Conservation (phyloP, 352 stramenopile genomes). For the Pythium oligandrum region DNA sequence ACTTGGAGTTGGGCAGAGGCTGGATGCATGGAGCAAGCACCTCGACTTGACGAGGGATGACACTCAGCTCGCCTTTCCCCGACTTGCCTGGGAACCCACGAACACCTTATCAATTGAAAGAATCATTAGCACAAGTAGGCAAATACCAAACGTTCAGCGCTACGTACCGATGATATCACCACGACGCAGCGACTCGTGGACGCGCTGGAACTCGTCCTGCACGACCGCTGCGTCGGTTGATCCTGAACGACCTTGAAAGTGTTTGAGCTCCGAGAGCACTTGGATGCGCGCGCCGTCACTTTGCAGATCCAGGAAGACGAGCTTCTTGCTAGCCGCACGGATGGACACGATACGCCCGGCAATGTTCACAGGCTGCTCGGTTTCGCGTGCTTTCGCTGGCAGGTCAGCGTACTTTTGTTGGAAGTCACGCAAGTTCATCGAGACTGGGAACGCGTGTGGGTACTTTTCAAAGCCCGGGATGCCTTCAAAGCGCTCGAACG, state of each 20-base stretch:
- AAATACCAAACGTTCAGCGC: too few species aligned
- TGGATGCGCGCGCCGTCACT: conserved; percentile 63
- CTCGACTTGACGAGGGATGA: conserved; percentile 79
- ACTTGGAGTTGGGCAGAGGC: conserved; percentile 89
- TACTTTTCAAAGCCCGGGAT: conserved; percentile 54
- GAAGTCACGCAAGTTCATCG: conserved; percentile 60
- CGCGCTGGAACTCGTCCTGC: conserved; percentile 45
- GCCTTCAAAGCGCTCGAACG: conserved; percentile 52
- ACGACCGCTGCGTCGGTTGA: conserved; percentile 23
- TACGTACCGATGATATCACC: conserved; percentile 67
- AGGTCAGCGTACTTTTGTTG: conserved; percentile 48
- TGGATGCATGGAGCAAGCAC: conserved; percentile 95
- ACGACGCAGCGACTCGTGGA: conserved; percentile 72
- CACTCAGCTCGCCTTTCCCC: conserved; percentile 78
- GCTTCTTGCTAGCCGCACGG: conserved; percentile 75
- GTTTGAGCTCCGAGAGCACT: conserved; percentile 71
- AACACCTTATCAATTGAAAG: conserved; percentile 23
- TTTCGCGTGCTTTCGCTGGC: conserved; percentile 49
- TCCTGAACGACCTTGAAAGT: conserved; percentile 42
- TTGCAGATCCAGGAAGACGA: conserved; percentile 75
- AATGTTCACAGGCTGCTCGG: conserved; percentile 46
- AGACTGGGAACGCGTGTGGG: conserved; percentile 62
- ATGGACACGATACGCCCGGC: conserved; percentile 59
- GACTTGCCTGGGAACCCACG: conserved; percentile 79
- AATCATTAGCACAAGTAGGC: conserved; percentile 1